Percentiles rank a stretch among this genome's conserved stretches.
phyloP scores from a whole-genome alignment of 345 rosid species.

The Litchi chinensis region DNA sequence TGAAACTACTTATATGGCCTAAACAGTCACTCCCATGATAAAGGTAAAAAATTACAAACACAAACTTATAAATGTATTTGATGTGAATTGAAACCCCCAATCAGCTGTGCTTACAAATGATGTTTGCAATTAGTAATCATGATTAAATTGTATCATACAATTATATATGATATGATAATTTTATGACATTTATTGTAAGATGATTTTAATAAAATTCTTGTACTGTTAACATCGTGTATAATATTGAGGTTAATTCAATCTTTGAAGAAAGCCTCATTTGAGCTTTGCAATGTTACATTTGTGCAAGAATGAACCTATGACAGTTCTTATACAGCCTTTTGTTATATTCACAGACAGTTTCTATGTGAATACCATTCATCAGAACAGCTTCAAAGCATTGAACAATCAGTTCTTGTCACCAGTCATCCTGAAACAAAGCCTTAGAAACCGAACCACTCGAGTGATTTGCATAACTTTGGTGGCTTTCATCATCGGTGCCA shows the following conservation, averaged over 20 bases:
- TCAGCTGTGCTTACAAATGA: too few relatives aligned
- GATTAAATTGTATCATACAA: too few relatives aligned
- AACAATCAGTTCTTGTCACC: not conserved
- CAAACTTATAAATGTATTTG: too few relatives aligned
- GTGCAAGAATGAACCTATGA: not conserved
- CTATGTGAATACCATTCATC: not conserved
- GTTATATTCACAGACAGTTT: not conserved
- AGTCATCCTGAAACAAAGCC: slow-evolving; percentile 71
- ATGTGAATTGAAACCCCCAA: too few relatives aligned
- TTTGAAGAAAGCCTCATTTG: not conserved
- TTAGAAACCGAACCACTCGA: slow-evolving; percentile 58
- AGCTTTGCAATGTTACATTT: not conserved
- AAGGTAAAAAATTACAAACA: too few relatives aligned
- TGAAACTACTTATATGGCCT: too few relatives aligned
- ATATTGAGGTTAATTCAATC: not conserved
- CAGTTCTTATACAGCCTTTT: not conserved
- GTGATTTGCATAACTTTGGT: slow-evolving; percentile 27
- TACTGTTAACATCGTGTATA: too few relatives aligned
- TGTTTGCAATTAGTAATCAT: too few relatives aligned
- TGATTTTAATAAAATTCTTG: too few relatives aligned
- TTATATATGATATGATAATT: too few relatives aligned
- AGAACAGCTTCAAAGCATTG: not conserved
- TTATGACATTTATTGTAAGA: too few relatives aligned
- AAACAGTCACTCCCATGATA: too few relatives aligned
- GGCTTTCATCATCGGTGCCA: slow-evolving; percentile 31